Evolutionary conservation across 441 rosid species (phyloP).

Genomic region (Aquilaria agallochum): DNA sequence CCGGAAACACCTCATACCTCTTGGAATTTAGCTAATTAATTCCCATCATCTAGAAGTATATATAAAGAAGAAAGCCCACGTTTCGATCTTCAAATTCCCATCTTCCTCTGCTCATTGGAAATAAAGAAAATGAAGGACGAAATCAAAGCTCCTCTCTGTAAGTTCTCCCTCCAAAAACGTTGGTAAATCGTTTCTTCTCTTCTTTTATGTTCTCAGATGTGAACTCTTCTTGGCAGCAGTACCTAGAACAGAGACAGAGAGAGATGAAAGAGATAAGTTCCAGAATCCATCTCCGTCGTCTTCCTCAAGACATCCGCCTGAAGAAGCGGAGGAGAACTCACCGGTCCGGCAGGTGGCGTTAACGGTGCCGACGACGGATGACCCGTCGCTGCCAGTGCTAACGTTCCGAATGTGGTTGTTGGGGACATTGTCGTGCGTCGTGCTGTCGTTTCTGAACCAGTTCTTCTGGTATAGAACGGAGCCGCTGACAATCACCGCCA

Average conservation of each 20-base stretch:
- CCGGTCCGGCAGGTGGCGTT: constrained; percentile 85
- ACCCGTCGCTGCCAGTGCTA: constrained; percentile 69
- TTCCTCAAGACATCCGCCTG: constrained; percentile 25
- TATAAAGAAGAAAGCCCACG: no score
- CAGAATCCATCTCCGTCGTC: constrained; percentile 26
- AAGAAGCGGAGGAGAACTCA: constrained; percentile 67
- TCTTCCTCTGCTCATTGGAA: no score
- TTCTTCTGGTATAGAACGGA: constrained; percentile 95
- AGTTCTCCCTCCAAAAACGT: constrained; percentile 9
- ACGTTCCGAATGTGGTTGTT: constrained; percentile 95
- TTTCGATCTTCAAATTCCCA: no score
- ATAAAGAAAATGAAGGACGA: constrained; percentile 6
- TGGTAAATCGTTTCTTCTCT: background rate
- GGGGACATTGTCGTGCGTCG: constrained; percentile 63
- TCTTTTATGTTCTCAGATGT: background rate
- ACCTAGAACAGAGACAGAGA: constrained; percentile 18
- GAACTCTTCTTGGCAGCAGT: constrained; percentile 21
- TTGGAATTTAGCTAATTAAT: no score
- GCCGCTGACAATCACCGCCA: constrained; percentile 83
- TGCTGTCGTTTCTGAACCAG: constrained; percentile 82
- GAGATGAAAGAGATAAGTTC: constrained; percentile 12
- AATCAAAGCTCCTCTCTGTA: constrained; percentile 36
- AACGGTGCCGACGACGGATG: constrained; percentile 79
- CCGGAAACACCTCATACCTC: no score
- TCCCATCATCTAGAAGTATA: no score